Evolutionary conservation across 257 asterid genomes (phyloP), one percentile per base, ranked within the genome.

Genomic region (Galeopsis tetrahit): DNA sequence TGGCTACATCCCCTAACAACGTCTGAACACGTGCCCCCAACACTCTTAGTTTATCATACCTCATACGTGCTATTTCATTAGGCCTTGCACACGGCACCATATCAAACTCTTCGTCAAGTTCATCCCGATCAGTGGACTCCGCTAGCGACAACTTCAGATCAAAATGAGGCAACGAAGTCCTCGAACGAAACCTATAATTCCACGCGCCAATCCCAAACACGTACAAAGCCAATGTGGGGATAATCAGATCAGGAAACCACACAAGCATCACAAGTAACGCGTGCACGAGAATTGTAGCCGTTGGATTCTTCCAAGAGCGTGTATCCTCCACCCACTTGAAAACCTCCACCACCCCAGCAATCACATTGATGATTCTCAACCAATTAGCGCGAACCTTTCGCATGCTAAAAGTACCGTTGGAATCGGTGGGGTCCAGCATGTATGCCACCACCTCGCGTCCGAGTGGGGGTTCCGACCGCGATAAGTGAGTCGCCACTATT

Each of bases 401-500:
- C 92, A 93, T 87, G 80, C 98, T 89, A 58, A 90, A 90, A 0
- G 88, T n/a, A 21, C 28, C 28, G 70, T 80, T 80, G 7, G 97
- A 83, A 48, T 89, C 97, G 0, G 88, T 84, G 63, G 34, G 63
- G 11, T 93, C 97, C 4, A 93, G 88, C 92, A 93, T 83, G 77
- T 87, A 87, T 2, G 82, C 48, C 79, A 93, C 98, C 36, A 90
- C 93, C 75, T 90, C 97, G 0, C 80, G 80, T 11, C 90, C 78
- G 38, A 93, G 92, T 0, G 97, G 97, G 2, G 98, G 98, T 84
- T 93, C 97, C 0, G 98, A 85, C 10, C 97, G 75, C 0, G 90
- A 71, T 51, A 93, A 68, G 59, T 90, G 91, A 4, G 84, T 76
- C 1, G 92, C 82, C 10, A 90, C 90, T 10, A 87, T 86, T 73